Evolutionary conservation across 805 yeast genomes (phyloP).

Genomic region (Candida ficus): DNA sequence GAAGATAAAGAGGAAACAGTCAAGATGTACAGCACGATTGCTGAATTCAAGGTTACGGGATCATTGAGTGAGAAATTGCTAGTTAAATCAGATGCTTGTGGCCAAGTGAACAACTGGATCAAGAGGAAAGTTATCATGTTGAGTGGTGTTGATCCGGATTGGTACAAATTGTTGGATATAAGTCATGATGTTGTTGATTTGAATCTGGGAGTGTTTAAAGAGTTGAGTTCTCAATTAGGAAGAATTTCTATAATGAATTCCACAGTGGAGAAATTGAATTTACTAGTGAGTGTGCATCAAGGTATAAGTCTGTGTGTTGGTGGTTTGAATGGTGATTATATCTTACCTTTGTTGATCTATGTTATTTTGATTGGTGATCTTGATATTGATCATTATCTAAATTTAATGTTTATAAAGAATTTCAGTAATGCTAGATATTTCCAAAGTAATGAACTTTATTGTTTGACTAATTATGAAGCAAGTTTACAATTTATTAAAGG

Average conservation of each 20-base stretch:
- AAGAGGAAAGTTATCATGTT: too few species aligned
- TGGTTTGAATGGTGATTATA: constrained; percentile 17
- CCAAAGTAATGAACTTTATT: constrained; percentile 17
- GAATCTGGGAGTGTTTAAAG: too few species aligned
- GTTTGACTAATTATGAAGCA: constrained; percentile 25
- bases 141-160: too few species aligned
- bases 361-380: constrained; percentile 13
- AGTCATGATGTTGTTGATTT: too few species aligned
- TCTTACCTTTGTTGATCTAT: constrained; percentile 22
- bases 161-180: too few species aligned
- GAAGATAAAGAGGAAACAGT: too few species aligned
- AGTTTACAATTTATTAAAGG: constrained; percentile 17
- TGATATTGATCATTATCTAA: constrained; percentile 16
- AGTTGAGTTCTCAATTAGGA: constrained; percentile 12
- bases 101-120: too few species aligned
- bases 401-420: constrained; percentile 19
- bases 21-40: too few species aligned
- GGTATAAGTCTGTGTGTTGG: constrained; percentile 11
- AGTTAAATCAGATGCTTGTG: too few species aligned
- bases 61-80: too few species aligned
- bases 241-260: too few species aligned
- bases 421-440: constrained; percentile 18
- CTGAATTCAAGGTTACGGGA: too few species aligned
- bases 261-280: constrained; percentile 16
- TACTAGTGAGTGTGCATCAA: constrained; percentile 14